Evolutionary conservation across 208 protist species (phyloP).

Genomic region (Leishmania amazonensis): DNA sequence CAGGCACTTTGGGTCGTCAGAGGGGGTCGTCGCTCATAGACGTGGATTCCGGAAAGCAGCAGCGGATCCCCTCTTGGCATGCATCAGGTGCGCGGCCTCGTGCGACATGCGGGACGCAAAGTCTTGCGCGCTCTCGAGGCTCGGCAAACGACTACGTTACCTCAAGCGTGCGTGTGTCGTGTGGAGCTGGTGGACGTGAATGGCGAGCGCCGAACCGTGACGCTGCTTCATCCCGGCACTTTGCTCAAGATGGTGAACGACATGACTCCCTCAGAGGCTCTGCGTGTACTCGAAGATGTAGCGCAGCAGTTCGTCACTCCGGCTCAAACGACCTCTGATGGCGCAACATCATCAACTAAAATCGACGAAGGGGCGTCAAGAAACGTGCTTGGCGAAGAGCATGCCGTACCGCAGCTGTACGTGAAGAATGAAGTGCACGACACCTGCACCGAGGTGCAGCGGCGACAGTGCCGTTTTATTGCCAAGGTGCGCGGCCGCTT

Average conservation of each 20-base stretch:
- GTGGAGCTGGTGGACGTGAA: constrained; percentile 22
- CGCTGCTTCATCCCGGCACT: constrained; percentile 25
- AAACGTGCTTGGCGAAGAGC: background rate
- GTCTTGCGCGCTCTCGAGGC: constrained; percentile 36
- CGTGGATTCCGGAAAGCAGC: background rate
- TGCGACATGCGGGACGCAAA: constrained; percentile 30
- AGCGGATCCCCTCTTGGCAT: constrained; percentile 12
- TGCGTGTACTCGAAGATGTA: constrained; percentile 33
- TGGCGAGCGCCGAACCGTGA: background rate
- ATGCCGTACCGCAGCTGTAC: constrained; percentile 26
- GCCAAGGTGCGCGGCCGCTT: constrained; percentile 46
- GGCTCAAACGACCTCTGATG: background rate
- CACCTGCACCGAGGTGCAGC: constrained; percentile 30
- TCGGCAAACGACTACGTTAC: background rate
- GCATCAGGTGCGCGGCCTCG: constrained; percentile 65
- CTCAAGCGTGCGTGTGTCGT: constrained; percentile 14
- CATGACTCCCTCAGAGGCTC: constrained; percentile 29
- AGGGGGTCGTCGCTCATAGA: background rate
- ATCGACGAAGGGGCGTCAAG: too few species aligned
- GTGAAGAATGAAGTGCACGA: constrained; percentile 36
- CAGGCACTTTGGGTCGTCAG: background rate
- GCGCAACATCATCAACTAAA: background rate
- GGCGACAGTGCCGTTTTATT: constrained; percentile 53
- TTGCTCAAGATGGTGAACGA: constrained; percentile 16
- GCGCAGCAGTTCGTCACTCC: background rate